These are phyloP conservation scores for Leishmania arabica DNA, from an alignment of 208 protist species.

Conservation along the genomic window DNA sequence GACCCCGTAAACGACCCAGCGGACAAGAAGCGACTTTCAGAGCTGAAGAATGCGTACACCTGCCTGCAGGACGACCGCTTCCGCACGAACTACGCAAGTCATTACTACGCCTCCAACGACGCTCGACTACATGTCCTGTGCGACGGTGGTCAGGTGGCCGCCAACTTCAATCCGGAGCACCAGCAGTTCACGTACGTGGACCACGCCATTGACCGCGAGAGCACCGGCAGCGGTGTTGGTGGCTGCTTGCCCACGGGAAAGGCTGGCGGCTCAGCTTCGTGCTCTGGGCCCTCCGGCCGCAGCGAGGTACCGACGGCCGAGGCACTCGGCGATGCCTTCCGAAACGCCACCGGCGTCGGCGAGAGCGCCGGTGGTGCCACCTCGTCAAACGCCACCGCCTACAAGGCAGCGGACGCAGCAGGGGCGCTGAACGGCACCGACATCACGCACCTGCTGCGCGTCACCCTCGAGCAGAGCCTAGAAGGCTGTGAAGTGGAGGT, in stretches of 20 bases:
- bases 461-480: slow-evolving; percentile 80
- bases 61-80: slow-evolving; percentile 61
- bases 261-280: background rate
- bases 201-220: slow-evolving; percentile 43
- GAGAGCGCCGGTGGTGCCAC: slow-evolving; percentile 11
- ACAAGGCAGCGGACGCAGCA: slow-evolving; percentile 42
- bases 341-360: slow-evolving; percentile 41
- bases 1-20: slow-evolving; percentile 52
- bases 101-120: slow-evolving; percentile 81
- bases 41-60: slow-evolving; percentile 62
- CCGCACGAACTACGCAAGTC: slow-evolving; percentile 56
- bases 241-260: background rate
- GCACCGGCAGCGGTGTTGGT: slow-evolving; percentile 3
- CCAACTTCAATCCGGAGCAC: slow-evolving; percentile 86
- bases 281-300: background rate
- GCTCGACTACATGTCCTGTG: slow-evolving; percentile 71
- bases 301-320: slow-evolving; percentile 33
- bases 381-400: slow-evolving; percentile 42
- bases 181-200: slow-evolving; percentile 72
- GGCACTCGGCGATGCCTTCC: slow-evolving; percentile 47
- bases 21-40: slow-evolving; percentile 45
- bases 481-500: slow-evolving; percentile 56
- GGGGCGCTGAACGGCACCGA: slow-evolving; percentile 48
- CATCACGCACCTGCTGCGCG: slow-evolving; percentile 63
- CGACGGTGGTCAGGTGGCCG: slow-evolving; percentile 71